Evolutionary conservation across 441 rosid genomes (phyloP).

Genomic region (Mallotus repandus): DNA sequence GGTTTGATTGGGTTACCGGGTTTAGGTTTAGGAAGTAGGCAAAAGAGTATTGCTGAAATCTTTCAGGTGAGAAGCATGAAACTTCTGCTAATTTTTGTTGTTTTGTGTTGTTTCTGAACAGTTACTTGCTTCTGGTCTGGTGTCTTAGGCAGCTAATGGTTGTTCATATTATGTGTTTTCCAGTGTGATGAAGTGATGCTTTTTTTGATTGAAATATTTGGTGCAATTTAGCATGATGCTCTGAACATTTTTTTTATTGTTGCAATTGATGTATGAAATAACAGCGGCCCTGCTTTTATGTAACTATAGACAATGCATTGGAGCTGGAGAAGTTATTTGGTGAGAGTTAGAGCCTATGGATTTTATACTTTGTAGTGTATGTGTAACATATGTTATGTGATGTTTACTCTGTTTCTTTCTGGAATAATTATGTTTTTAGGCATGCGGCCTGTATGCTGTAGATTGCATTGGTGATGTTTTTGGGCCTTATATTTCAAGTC

Average conservation of each 20-base stretch:
- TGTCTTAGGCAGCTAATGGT: background rate
- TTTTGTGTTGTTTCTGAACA: slow-evolving; percentile 7
- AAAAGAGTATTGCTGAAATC: slow-evolving; percentile 64
- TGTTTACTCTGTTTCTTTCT: background rate
- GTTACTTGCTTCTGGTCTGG: slow-evolving; percentile 1
- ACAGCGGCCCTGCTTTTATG: background rate
- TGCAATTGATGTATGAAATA: background rate
- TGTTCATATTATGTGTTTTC: slow-evolving; percentile 9
- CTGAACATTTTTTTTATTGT: background rate
- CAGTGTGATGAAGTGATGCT: background rate
- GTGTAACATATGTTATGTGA: background rate
- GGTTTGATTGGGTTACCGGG: slow-evolving; percentile 69
- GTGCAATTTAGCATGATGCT: background rate
- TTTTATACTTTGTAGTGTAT: background rate
- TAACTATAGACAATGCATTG: background rate
- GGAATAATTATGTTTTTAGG: background rate
- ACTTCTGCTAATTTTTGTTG: slow-evolving; percentile 6
- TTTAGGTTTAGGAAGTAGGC: slow-evolving; percentile 55
- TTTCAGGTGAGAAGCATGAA: slow-evolving; percentile 52
- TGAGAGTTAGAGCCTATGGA: background rate
- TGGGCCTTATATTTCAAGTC: background rate
- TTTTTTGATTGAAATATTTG: background rate
- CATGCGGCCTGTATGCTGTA: slow-evolving; percentile 6
- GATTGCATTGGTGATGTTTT: background rate
- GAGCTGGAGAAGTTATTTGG: background rate